phyloP scores from a whole-genome alignment of 176 grass and related monocot genomes.

The Triticum monococcum region DNA sequence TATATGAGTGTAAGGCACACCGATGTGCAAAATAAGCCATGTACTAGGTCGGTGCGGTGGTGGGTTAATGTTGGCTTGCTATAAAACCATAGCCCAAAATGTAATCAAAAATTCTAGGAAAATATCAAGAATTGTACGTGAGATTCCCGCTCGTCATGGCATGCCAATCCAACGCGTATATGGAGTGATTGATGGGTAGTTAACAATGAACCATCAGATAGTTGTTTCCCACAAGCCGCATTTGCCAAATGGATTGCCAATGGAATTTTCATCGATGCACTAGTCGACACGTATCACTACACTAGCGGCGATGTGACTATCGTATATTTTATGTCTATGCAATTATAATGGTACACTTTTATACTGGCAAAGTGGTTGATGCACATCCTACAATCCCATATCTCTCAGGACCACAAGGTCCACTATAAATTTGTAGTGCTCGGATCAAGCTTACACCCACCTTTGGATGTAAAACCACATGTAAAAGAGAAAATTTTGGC shows the following conservation, averaged over 20 bases:
- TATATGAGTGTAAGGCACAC: neutral
- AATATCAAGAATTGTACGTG: neutral
- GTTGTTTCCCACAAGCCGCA: slow-evolving; percentile 40
- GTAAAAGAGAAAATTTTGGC: slow-evolving; percentile 12
- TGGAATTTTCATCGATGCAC: neutral
- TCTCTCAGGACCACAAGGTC: slow-evolving; percentile 35
- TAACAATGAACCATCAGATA: slow-evolving; percentile 52
- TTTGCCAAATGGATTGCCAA: slow-evolving; percentile 25
- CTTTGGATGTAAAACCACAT: slow-evolving; percentile 27
- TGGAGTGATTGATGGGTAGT: slow-evolving; percentile 60
- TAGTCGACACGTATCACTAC: neutral
- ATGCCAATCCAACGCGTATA: slow-evolving; percentile 20
- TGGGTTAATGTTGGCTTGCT: neutral
- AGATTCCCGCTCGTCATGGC: neutral
- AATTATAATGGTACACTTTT: slow-evolving; percentile 43
- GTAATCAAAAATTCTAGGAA: neutral
- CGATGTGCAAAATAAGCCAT: neutral
- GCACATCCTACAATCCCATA: slow-evolving; percentile 32
- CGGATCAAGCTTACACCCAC: slow-evolving; percentile 28
- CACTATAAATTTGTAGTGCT: slow-evolving; percentile 56
- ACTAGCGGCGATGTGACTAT: neutral
- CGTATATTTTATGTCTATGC: slow-evolving; percentile 22
- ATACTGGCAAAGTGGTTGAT: slow-evolving; percentile 48
- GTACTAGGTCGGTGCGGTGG: neutral
- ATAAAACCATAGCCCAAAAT: slow-evolving; percentile 10